A percentile compares a stretch with the other conserved stretches of the same genome.
phyloP scores from a whole-genome alignment of 495 filamentous ascomycete species.

The Penicillium steckii region DNA sequence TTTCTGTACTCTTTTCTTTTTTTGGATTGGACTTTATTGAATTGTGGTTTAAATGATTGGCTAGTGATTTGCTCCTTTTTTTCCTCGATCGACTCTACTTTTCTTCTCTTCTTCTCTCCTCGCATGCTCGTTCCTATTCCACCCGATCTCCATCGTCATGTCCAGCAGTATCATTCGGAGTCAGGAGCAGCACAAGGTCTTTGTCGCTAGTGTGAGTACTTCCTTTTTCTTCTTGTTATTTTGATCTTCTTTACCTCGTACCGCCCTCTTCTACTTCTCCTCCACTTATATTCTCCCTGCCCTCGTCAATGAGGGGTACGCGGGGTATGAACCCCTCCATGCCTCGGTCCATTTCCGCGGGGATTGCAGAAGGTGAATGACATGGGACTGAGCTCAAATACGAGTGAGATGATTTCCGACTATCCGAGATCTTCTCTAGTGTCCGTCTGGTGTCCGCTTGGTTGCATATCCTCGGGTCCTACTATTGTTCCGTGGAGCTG shows the following conservation, averaged over 20 bases:
- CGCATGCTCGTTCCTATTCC: conserved; percentile 19
- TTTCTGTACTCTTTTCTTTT: background rate
- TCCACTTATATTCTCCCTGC: background rate
- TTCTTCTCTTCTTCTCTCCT: conserved; percentile 2
- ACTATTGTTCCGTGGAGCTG: no score
- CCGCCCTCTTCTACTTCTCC: background rate
- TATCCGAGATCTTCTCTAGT: background rate
- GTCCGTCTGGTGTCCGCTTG: background rate
- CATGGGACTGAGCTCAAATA: background rate
- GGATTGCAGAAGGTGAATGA: background rate
- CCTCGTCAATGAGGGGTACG: background rate
- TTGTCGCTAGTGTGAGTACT: conserved; percentile 29
- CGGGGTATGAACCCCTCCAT: background rate
- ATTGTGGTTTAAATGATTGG: background rate
- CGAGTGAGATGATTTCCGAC: background rate
- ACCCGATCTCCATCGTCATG: conserved; percentile 21
- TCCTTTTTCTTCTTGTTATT: background rate
- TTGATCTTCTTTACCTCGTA: background rate
- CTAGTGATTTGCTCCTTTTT: background rate
- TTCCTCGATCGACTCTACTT: background rate
- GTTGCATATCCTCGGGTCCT: no score
- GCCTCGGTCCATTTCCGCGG: background rate
- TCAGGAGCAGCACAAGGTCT: conserved; percentile 27
- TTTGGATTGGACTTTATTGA: background rate
- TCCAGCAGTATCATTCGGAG: conserved; percentile 19